Evolutionary conservation across 352 stramenopile species (phyloP), one percentile per base, ranked within the genome.

Genomic region (Phytopythium ostracodes): DNA sequence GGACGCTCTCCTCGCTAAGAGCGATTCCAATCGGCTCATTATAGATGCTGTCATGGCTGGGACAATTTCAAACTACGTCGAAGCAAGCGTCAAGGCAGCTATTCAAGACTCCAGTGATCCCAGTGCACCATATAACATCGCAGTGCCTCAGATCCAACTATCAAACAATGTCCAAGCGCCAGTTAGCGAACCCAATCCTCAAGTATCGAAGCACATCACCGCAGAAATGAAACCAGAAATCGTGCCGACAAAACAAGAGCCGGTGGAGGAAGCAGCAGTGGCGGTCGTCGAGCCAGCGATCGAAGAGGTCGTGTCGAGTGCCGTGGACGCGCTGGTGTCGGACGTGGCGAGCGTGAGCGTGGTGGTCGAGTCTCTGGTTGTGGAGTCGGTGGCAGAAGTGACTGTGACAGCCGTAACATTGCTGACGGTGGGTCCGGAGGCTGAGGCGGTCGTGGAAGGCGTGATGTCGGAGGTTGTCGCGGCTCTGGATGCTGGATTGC

Each of bases 21-120:
- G 59, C 24, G 56, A 64, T 35, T 76, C 68, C 0, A 64, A 76
- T 56, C 59, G 47, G 24, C 57, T 64, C 31, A 73, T 76, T 35
- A 38, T 76, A 7, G 46, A 22, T 20, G 65, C 62, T 7, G 65
- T 76, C 38, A 70, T 76, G 68, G 53, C 31, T 27, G 61, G 40
- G 8, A 66, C 56, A 2, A 72, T 76, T 35, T 43, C 54, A 15
- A 66, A 10, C 11, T 72, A 59, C 31, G 27, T 75, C 8, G 46
- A 72, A 10, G 17, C 22, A 0, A 36, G 43, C 12, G 68, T 75
- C 46, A 50, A 3, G 5, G 42, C 18, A 17, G 61, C 56, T 10
- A 75, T 75, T 14, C 18, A 66, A 6, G 68, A 72, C 25, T 75
- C 60, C 14, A 65, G 47, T 43, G 56, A 64, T 11, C 50, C 50